phyloP scores from a whole-genome alignment of 768 basidiomycete genomes.

The Postia placenta region DNA sequence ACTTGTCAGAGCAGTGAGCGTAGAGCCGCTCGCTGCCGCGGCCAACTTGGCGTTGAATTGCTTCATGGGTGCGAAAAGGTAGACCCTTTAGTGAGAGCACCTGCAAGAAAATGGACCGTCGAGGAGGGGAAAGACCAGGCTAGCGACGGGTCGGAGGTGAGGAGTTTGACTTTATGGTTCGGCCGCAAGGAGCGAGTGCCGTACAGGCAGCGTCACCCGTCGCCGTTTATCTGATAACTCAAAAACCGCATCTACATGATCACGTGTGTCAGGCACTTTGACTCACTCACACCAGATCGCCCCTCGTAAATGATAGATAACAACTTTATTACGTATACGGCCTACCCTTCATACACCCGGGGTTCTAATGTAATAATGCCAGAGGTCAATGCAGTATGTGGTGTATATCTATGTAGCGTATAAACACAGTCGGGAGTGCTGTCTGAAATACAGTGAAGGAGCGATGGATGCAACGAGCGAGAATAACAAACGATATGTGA shows the following conservation, averaged over 20 bases:
- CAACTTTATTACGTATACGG: conserved; percentile 5
- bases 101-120: background rate
- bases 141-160: background rate
- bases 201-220: conserved; percentile 6
- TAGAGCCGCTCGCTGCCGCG: conserved; percentile 75
- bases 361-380: conserved; percentile 1
- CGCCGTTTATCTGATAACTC: conserved; percentile 7
- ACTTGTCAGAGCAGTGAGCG: conserved; percentile 82
- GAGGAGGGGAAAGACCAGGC: conserved; percentile 1
- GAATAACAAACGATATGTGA: background rate
- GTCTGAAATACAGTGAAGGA: conserved; percentile 9
- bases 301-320: conserved; percentile 6
- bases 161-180: background rate
- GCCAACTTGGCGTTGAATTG: conserved; percentile 73
- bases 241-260: background rate
- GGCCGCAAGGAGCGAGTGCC: conserved; percentile 5
- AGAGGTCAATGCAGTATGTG: conserved; percentile 2
- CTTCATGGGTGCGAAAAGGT: conserved; percentile 42
- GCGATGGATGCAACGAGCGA: conserved; percentile 5
- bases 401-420: conserved; percentile 2
- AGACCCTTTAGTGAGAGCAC: background rate
- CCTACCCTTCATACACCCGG: conserved; percentile 1
- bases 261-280: too few species aligned
- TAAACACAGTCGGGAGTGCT: conserved; percentile 4
- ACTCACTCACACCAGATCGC: too few species aligned